A percentile compares a stretch with the other conserved stretches of the same genome.
phyloP scores from a whole-genome alignment of 2,329 filamentous ascomycete species.

The Fusarium chuoi region DNA sequence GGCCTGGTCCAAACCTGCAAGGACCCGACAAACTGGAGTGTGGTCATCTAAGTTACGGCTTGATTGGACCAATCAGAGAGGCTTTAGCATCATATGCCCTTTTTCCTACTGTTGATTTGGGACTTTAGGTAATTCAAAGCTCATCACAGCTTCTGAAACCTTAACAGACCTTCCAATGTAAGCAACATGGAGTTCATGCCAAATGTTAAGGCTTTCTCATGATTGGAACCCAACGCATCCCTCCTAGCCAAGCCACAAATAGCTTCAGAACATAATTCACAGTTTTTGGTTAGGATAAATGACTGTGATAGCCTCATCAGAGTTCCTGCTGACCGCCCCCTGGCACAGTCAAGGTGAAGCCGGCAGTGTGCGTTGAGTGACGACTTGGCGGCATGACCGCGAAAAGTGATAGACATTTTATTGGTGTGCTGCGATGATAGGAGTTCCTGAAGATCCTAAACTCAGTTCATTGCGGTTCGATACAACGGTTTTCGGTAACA shows the following conservation, averaged over 20 bases:
- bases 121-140: background rate
- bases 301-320: background rate
- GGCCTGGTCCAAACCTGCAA: conserved; percentile 6
- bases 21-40: conserved; percentile 21
- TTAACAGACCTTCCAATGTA: background rate
- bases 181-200: background rate
- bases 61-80: conserved; percentile 5
- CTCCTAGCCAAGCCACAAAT: conserved; percentile 15
- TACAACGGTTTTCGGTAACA: conserved; percentile 1
- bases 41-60: conserved; percentile 5
- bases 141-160: background rate
- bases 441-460: conserved; percentile 25
- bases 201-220: conserved; percentile 17
- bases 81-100: background rate
- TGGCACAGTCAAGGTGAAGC: background rate
- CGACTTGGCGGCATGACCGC: background rate
- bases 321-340: background rate
- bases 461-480: background rate
- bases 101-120: background rate
- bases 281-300: background rate
- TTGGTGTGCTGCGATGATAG: background rate
- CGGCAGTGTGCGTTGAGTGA: conserved; percentile 1
- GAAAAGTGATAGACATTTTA: background rate
- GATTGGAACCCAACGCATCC: conserved; percentile 30
- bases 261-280: conserved; percentile 22